Base-by-base conservation (phyloP, 140 eudicot species). In the Cichorium intybus region DNA sequence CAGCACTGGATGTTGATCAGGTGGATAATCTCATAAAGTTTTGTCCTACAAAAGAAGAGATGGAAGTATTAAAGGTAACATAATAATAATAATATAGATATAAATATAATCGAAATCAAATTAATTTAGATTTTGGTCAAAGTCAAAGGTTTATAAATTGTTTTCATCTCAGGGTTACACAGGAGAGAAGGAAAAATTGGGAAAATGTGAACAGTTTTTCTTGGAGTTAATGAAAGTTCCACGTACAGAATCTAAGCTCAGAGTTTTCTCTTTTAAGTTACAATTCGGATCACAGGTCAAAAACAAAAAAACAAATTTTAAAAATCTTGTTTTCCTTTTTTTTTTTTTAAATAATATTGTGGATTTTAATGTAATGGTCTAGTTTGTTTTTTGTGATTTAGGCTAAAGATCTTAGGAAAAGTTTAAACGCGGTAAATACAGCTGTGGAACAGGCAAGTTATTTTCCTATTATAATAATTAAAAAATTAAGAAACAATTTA, bases 151-250 rank as follows among this genome's bases (percentile, higher is more conserved):
- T 31, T 31, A 31, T 79, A 56, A 63, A 65, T 20, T 18, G 62
- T 74, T 61, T n/a, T 73, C 10, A 63, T 37, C 41, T 41, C 87
- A 81, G 87, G 74, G 74, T 20, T 81, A 81, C 78, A 81, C 74
- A 52, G 87, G 87, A 23, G 83, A 81, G 37, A 77, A 14, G 34
- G 87, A 81, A 22, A 77, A 66, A 59, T 33, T 81, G 27, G 87
- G 87, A 12, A 81, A 77, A 75, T 81, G 87, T 41, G 87, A 27
- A 48, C 81, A 88, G 96, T 82, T 88, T 53, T 85, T 88, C 76
- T 24, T 88, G 81, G 96, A 88, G 79, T 64, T 88, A 75, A 84
- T 88, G 93, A 88, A 88, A 76, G 96, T 88, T 29, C 93, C 96
- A 71, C 85, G 96, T 24, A 88, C 84, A 9, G 89, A 87, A 72